Percentiles rank a stretch among this genome's conserved stretches.
Evolutionary conservation across 805 yeast species (phyloP).

Genomic region (Metschnikowia peoriensis): DNA sequence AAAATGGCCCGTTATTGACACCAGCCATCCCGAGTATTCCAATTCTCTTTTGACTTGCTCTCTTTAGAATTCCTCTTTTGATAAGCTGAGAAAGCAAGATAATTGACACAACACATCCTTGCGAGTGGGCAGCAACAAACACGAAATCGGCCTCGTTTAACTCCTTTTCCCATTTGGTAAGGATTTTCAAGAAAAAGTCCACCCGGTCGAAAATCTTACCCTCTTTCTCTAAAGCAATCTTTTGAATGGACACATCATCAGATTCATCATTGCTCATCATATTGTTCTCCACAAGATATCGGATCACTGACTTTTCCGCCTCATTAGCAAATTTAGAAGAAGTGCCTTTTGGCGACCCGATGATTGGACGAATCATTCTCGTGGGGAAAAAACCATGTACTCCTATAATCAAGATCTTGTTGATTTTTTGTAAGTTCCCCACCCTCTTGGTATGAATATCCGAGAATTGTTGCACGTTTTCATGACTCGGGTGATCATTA

Average conservation of each 20-base stretch:
- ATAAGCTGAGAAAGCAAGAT: slow-evolving; percentile 73
- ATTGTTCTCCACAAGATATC: slow-evolving; percentile 52
- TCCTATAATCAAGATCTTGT: slow-evolving; percentile 78
- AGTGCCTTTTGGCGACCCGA: slow-evolving; percentile 97
- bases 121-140: slow-evolving; percentile 93
- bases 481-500: slow-evolving; percentile 18
- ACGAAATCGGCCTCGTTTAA: slow-evolving; percentile 73
- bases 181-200: slow-evolving; percentile 68
- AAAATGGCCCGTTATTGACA: slow-evolving; percentile 89
- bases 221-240: slow-evolving; percentile 90
- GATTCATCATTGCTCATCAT: slow-evolving; percentile 33
- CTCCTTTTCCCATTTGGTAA: slow-evolving; percentile 64
- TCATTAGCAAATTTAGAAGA: slow-evolving; percentile 87
- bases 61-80: slow-evolving; percentile 48
- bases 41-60: slow-evolving; percentile 45
- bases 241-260: slow-evolving; percentile 57
- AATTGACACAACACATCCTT: slow-evolving; percentile 90
- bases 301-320: slow-evolving; percentile 71
- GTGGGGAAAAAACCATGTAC: slow-evolving; percentile 97
- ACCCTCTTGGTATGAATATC: slow-evolving; percentile 26
- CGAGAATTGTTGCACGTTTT: slow-evolving; percentile 13
- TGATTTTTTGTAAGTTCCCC: slow-evolving; percentile 35
- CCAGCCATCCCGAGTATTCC: slow-evolving; percentile 95
- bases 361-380: slow-evolving; percentile 72
- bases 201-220: slow-evolving; percentile 89